Conservation (phyloP, 441 rosid genomes). For the Metrosideros polymorpha region DNA sequence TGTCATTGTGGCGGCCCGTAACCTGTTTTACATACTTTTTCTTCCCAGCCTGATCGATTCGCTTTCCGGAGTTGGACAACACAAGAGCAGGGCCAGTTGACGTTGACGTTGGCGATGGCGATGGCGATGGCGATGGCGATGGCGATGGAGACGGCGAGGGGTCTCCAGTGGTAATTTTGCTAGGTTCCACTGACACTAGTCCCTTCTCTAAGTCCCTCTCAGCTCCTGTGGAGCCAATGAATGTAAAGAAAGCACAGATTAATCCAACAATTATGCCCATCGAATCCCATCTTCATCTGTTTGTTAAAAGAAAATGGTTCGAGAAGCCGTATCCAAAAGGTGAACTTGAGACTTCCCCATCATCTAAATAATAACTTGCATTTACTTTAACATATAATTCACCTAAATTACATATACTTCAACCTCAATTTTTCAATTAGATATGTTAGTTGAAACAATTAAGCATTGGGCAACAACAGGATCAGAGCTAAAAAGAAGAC, state of each 20-base stretch:
- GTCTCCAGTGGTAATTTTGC: conserved; percentile 31
- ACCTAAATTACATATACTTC: neutral
- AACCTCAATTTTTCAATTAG: neutral
- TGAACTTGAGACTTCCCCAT: neutral
- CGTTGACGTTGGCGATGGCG: conserved; percentile 74
- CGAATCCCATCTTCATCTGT: neutral
- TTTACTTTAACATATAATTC: neutral
- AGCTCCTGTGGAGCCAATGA: conserved; percentile 23
- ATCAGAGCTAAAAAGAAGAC: neutral
- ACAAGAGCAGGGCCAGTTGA: conserved; percentile 81
- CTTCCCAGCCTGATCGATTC: conserved; percentile 81
- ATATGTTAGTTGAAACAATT: neutral
- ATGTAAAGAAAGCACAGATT: neutral
- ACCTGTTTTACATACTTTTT: conserved; percentile 97
- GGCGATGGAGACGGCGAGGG: conserved; percentile 75
- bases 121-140: conserved; percentile 78
- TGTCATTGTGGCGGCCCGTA: conserved; percentile 94
- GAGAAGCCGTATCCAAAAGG: neutral
- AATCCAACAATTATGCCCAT: neutral
- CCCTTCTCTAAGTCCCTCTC: conserved; percentile 72
- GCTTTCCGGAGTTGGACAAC: conserved; percentile 71
- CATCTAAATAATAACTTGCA: neutral
- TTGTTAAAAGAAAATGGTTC: neutral
- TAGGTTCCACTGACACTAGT: conserved; percentile 14
- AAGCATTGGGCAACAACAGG: neutral